Conservation (phyloP, 805 yeast genomes). For the Ogataea glucozyma region DNA sequence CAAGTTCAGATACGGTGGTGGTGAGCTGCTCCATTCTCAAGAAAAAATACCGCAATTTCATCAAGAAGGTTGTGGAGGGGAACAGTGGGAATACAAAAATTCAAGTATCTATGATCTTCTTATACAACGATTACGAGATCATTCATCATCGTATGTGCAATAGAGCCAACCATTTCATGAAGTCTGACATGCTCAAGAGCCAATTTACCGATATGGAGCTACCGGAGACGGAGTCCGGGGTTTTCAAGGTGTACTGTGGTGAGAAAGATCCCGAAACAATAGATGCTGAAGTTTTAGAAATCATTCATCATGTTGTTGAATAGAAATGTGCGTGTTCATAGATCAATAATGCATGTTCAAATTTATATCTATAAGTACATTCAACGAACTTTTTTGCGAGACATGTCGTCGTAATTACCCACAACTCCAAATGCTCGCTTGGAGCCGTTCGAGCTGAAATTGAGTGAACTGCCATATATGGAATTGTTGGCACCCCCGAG, state of each 20-base stretch:
- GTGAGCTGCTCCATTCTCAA: slow-evolving; percentile 88
- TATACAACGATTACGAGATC: slow-evolving; percentile 63
- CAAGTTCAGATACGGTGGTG: slow-evolving; percentile 40
- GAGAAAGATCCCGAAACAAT: slow-evolving; percentile 18
- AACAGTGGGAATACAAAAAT: slow-evolving; percentile 25
- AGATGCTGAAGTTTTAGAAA: slow-evolving; percentile 12
- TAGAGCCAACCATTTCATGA: slow-evolving; percentile 86
- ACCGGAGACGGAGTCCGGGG: slow-evolving; percentile 43
- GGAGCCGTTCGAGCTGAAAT: slow-evolving; percentile 14
- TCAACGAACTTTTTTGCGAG: slow-evolving; percentile 17
- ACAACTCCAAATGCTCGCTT: slow-evolving; percentile 16
- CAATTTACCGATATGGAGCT: slow-evolving; percentile 76
- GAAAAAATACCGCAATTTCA: slow-evolving; percentile 63
- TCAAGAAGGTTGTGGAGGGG: slow-evolving; percentile 41
- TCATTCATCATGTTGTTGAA: background rate
- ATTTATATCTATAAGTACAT: background rate
- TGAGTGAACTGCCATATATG: slow-evolving; percentile 27
- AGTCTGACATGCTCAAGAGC: slow-evolving; percentile 75
- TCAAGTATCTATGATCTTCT: slow-evolving; percentile 60
- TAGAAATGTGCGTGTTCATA: no score
- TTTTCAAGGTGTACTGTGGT: slow-evolving; percentile 24
- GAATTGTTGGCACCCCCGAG: slow-evolving; percentile 33
- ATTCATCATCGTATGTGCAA: slow-evolving; percentile 58
- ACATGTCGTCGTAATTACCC: slow-evolving; percentile 16
- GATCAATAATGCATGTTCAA: background rate